phyloP scores from a whole-genome alignment of 1,139 yeast species.

The Lodderomyces margitis region DNA sequence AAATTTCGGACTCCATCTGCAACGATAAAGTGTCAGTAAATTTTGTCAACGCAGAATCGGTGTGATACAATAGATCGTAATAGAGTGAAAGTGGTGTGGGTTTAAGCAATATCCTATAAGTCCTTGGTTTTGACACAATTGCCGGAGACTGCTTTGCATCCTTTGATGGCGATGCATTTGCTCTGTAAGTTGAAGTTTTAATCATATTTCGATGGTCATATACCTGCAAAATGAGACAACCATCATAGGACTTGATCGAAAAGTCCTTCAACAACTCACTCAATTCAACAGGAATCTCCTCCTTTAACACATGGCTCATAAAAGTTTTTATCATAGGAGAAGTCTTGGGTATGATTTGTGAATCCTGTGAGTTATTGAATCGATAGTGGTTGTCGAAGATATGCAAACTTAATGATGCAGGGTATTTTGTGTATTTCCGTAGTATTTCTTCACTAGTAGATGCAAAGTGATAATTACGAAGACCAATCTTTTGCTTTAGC shows the following conservation, averaged over 20 bases:
- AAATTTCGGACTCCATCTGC: constrained; percentile 80
- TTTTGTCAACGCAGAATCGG: constrained; percentile 71
- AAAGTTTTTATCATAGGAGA: constrained; percentile 81
- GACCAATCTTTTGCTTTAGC: constrained; percentile 31
- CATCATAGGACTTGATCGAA: constrained; percentile 80
- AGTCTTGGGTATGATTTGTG: constrained; percentile 76
- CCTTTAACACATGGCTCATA: constrained; percentile 72
- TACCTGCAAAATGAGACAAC: constrained; percentile 80
- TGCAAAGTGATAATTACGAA: constrained; percentile 53
- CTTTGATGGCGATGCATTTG: constrained; percentile 10
- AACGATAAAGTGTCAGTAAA: constrained; percentile 77
- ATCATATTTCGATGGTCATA: constrained; percentile 64
- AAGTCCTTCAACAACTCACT: constrained; percentile 88
- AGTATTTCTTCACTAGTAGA: constrained; percentile 75
- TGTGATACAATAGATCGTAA: constrained; percentile 80
- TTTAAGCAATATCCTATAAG: constrained; percentile 70
- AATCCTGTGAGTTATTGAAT: constrained; percentile 66
- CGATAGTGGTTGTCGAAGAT: constrained; percentile 88
- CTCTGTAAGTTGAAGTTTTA: constrained; percentile 13
- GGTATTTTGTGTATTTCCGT: constrained; percentile 70
- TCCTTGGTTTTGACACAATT: constrained; percentile 49
- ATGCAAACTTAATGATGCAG: constrained; percentile 84
- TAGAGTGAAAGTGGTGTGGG: constrained; percentile 82
- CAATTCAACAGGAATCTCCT: constrained; percentile 85
- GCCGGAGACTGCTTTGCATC: constrained; percentile 10